A percentile compares a stretch with the other conserved stretches of the same genome.
phyloP scores from a whole-genome alignment of 2,329 filamentous ascomycete species.

The Fusarium napiforme region DNA sequence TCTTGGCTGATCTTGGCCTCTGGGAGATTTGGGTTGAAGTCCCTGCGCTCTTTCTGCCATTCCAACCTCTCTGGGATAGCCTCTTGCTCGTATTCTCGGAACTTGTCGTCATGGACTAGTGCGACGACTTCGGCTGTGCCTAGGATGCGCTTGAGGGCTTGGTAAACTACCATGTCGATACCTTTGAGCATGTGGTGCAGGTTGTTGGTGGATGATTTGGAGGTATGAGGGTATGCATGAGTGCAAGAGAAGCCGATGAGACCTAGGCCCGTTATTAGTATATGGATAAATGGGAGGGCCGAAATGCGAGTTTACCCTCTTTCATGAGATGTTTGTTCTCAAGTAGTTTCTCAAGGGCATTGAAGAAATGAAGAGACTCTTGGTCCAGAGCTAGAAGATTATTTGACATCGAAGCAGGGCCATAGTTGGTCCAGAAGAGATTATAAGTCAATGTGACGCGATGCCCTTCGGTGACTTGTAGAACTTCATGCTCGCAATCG shows the following conservation, averaged over 20 bases:
- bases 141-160: conserved; percentile 21
- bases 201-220: conserved; percentile 10
- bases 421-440: conserved; percentile 53
- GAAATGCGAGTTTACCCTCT: background rate
- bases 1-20: no score
- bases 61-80: rapidly evolving
- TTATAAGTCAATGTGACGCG: conserved; percentile 68
- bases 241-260: conserved; percentile 57
- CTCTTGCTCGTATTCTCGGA: background rate
- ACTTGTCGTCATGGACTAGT: conserved; percentile 2
- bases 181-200: conserved; percentile 58
- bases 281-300: no score
- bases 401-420: conserved; percentile 40
- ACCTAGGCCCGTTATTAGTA: conserved; percentile 27
- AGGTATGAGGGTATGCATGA: conserved; percentile 59
- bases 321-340: background rate
- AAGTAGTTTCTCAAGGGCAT: conserved; percentile 12
- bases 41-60: background rate
- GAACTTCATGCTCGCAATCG: conserved; percentile 64
- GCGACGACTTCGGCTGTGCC: conserved; percentile 1
- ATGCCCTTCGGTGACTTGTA: conserved; percentile 61
- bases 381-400: conserved; percentile 17
- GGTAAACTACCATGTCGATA: conserved; percentile 56
- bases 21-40: no score
- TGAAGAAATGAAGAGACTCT: conserved; percentile 15